Evolutionary conservation across 2,329 filamentous ascomycete genomes (phyloP), one percentile per base, ranked within the genome.

Genomic region (Aureobasidium sp.): DNA sequence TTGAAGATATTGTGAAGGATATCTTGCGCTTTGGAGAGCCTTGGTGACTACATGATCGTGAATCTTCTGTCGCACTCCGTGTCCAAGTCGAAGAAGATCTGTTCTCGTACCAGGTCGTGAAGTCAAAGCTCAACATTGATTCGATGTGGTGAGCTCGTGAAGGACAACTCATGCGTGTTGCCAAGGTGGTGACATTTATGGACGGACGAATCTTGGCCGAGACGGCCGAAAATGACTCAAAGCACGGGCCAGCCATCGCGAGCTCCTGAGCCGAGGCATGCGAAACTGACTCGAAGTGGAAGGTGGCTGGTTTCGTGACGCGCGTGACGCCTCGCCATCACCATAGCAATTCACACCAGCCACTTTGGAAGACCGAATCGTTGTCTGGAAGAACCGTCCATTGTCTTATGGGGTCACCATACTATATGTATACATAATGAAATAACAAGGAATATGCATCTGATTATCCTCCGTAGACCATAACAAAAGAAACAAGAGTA

Each of bases 401-500:
- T 46, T 35, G 7, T 35, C 13, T 15, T n/a, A 57, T 57, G 53
- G 53, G 40, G 29, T 19, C 43, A 29, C 13, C 55, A 40, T 37
- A 45, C 31, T 38, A 31, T 31, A 40, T 58, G 43, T 47, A 15
- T 49, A 58, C 33, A 49, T 43, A 49, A 38, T 49, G 43, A 40
- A 33, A 58, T 35, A 33, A 38, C 29, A 47, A 58, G 43, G 19
- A 15, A 58, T 37, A 58, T 43, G 55, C 23, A 35, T 49, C 42
- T 45, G 23, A 58, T 29, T 58, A 58, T 58, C 55, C 55, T 49
- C 55, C 29, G 38, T 38, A 49, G 40, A 38, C 55, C 43, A 9
- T 40, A 8, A 58, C 55, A 58, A 58, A 58, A 58, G 55, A 58
- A 58, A 57, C 13, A 31, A 43, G 43, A 49, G 43, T 49, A 58